Evolutionary conservation across 2,329 filamentous ascomycete species (phyloP), one percentile per base, ranked within the genome.

Genomic region (Claviceps maximensis): DNA sequence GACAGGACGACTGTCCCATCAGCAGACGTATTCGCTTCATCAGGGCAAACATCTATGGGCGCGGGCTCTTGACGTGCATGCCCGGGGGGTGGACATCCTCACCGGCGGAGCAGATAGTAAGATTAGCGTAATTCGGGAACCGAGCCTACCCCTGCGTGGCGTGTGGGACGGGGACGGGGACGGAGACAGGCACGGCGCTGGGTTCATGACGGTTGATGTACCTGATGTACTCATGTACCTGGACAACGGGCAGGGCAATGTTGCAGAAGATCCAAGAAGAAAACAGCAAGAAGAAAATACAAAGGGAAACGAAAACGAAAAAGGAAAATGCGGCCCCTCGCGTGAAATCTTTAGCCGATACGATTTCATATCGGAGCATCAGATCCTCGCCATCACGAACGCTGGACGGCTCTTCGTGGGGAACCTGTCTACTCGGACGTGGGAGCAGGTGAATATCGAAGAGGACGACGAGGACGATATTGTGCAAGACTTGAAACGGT

Each of bases 1-100:
- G 50, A 50, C 47, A 2, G 60, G 58, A 0, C 67, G 58, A 6
- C 64, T 89, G 45, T 66, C 67, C 13, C 77, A 86, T 50, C 63
- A 74, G 2, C 71, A 74, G 2, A 80, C 76, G 8, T 77, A 80
- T 49, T 74, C 78, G 2, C 78, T 82, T 55, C 90, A 97, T 63
- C 76, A 74, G 36, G 93, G 93, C 7, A 98, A 96, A 67, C 89
- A 96, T 63, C 82, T 97, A 7, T 97, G 91, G 90, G 83, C 89
- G 0, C 75, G 82, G 40, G 80, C 79, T 13, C 55, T 76, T 8
- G 59, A 66, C 2, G 53, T 53, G 29, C 55, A 58, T 55, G 59
- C 62, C 2, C 60, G 63, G 1, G 58, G 65, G 15, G 65, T 72
- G 0, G 56, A 75, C 1, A 66, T 89, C 21, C 82, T 79, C 4